Evolutionary conservation across 2,329 filamentous ascomycete genomes (phyloP).

Genomic region (Fusarium sp.): DNA sequence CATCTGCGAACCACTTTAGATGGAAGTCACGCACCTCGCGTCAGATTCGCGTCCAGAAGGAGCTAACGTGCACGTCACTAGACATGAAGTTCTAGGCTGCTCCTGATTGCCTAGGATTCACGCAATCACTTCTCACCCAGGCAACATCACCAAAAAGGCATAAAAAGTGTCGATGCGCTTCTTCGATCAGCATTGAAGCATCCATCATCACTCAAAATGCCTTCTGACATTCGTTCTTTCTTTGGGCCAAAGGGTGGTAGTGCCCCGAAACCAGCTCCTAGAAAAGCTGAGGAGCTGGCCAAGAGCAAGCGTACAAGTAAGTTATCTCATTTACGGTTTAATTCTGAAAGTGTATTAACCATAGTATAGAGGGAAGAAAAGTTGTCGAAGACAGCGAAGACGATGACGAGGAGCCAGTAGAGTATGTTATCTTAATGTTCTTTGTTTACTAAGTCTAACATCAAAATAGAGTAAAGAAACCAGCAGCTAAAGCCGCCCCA

Average conservation of each 20-base stretch:
- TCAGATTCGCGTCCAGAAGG: conserved; percentile 56
- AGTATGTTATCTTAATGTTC: conserved; percentile 55
- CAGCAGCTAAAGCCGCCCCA: conserved; percentile 57
- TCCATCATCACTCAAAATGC: conserved; percentile 62
- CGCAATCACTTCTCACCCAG: conserved; percentile 31
- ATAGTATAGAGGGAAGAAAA: conserved; percentile 65
- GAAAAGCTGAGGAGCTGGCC: conserved; percentile 58
- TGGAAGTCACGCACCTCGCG: conserved; percentile 56
- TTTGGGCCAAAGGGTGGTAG: conserved; percentile 81
- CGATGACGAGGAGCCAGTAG: conserved; percentile 70
- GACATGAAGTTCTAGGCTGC: conserved; percentile 45
- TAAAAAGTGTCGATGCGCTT: conserved; percentile 29
- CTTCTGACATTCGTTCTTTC: conserved; percentile 88
- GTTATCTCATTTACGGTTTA: conserved; percentile 34
- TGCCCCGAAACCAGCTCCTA: conserved; percentile 60
- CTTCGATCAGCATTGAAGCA: conserved; percentile 4
- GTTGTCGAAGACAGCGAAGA: conserved; percentile 86
- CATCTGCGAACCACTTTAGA: conserved; percentile 46
- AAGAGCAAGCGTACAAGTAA: conserved; percentile 60
- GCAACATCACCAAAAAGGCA: conserved; percentile 40
- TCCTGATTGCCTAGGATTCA: conserved; percentile 40
- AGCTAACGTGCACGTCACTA: conserved; percentile 51
- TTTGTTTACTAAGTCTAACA: conserved; percentile 21
- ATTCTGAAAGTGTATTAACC: conserved; percentile 30
- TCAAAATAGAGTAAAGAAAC: conserved; percentile 61